Percentiles rank a stretch among this genome's conserved stretches.
These are phyloP conservation scores for Antrodiella citrinella DNA, from an alignment of 768 basidiomycete species.

Conservation along the genomic window DNA sequence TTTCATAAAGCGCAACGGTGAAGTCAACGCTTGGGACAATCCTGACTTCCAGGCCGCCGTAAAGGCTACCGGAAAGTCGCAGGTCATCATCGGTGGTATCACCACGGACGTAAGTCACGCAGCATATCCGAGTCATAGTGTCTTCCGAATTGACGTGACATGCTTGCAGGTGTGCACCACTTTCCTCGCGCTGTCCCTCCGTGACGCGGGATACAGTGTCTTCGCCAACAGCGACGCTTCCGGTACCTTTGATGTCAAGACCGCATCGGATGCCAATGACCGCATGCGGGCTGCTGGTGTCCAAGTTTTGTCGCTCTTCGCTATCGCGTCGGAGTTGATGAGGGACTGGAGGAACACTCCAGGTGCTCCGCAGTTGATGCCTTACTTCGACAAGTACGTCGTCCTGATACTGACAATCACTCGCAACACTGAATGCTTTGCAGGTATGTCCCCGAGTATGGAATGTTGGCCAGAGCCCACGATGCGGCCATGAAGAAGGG, in stretches of 20 bases:
- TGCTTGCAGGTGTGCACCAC: slow-evolving; percentile 35
- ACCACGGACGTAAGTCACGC: slow-evolving; percentile 38
- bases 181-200: slow-evolving; percentile 40
- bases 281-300: slow-evolving; percentile 42
- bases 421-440: background rate
- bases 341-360: slow-evolving; percentile 43
- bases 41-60: slow-evolving; percentile 38
- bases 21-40: slow-evolving; percentile 48
- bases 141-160: too few relatives aligned
- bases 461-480: slow-evolving; percentile 24
- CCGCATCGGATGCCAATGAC: slow-evolving; percentile 37
- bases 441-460: slow-evolving; percentile 27
- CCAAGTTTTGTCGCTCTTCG: slow-evolving; percentile 37
- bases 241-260: slow-evolving; percentile 31
- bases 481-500: slow-evolving; percentile 23
- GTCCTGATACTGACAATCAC: too few relatives aligned
- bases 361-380: slow-evolving; percentile 33
- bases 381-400: slow-evolving; percentile 39
- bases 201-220: slow-evolving; percentile 38
- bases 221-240: slow-evolving; percentile 41
- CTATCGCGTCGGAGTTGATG: slow-evolving; percentile 38
- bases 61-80: slow-evolving; percentile 39
- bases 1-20: slow-evolving; percentile 37
- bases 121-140: too few relatives aligned
- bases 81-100: slow-evolving; percentile 41